Evolutionary conservation across 129 eudicot genomes (phyloP).

Genomic region (Helichrysum umbraculigerum): DNA sequence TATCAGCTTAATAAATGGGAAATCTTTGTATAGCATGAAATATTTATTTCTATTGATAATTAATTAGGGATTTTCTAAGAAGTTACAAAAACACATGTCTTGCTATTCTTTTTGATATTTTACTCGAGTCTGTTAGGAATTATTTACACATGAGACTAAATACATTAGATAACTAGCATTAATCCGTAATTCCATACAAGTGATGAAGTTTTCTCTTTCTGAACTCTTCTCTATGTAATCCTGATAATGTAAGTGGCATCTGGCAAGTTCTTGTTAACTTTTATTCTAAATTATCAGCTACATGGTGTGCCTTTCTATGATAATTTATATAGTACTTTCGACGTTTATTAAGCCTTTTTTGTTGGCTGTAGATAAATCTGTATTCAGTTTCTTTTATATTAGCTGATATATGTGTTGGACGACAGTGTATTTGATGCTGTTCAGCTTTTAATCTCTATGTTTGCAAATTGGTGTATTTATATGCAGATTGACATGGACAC

Average conservation of each 20-base stretch:
- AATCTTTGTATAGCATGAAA: not conserved
- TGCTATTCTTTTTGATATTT: no score
- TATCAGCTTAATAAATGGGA: not conserved
- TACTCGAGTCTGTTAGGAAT: no score
- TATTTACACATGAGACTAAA: no score
- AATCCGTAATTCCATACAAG: no score
- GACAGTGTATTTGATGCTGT: not conserved
- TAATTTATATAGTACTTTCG: not conserved
- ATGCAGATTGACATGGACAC: slow-evolving; percentile 98
- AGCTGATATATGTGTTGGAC: slow-evolving; percentile 17
- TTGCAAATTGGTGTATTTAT: slow-evolving; percentile 14
- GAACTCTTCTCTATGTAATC: not conserved
- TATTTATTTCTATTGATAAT: not conserved
- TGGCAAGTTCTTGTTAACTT: not conserved
- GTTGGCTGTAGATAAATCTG: slow-evolving; percentile 15
- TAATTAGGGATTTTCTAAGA: not conserved
- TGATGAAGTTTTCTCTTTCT: not conserved
- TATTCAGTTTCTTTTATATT: not conserved
- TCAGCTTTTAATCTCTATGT: not conserved
- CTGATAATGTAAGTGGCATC: not conserved
- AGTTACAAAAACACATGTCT: no score
- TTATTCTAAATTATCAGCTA: not conserved
- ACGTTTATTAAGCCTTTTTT: not conserved
- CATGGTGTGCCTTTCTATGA: not conserved
- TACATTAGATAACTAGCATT: no score